These are phyloP conservation scores for Alternaria panax DNA, from an alignment of 2,329 filamentous ascomycete species.

Conservation along the genomic window DNA sequence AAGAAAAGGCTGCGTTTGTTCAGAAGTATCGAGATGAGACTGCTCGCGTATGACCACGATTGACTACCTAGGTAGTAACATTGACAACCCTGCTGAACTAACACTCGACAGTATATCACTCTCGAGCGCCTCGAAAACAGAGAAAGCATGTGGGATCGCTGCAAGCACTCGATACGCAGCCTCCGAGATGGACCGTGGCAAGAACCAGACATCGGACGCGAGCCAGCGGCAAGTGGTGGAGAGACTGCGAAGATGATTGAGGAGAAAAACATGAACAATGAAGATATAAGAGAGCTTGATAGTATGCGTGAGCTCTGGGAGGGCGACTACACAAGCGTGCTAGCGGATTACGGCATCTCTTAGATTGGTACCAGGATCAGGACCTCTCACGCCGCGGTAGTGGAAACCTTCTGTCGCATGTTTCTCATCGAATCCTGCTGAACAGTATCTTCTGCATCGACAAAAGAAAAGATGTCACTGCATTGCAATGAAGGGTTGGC, in stretches of 20 bases:
- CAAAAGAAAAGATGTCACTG: no score
- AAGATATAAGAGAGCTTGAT: neutral
- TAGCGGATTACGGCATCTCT: neutral
- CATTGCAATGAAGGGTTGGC: no score
- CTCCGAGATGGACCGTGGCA: neutral
- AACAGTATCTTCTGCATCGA: neutral
- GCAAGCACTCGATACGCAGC: slow-evolving; percentile 1
- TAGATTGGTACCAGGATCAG: neutral
- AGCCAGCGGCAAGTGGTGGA: slow-evolving; percentile 1
- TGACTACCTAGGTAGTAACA: neutral
- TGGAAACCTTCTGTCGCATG: neutral
- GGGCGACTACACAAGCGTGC: neutral
- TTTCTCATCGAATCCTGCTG: neutral
- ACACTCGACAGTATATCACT: neutral
- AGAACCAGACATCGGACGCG: neutral
- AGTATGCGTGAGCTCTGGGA: neutral
- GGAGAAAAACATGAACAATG: neutral
- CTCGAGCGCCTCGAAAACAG: slow-evolving; percentile 4
- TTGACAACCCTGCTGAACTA: neutral
- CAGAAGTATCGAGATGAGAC: neutral
- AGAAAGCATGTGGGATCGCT: slow-evolving; percentile 1
- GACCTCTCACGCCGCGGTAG: neutral
- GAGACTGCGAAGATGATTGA: neutral
- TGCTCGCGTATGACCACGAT: neutral
- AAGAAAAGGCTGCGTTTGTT: neutral